Evolutionary conservation across 352 stramenopile genomes (phyloP).

Genomic region (Phytophthora crassamura): DNA sequence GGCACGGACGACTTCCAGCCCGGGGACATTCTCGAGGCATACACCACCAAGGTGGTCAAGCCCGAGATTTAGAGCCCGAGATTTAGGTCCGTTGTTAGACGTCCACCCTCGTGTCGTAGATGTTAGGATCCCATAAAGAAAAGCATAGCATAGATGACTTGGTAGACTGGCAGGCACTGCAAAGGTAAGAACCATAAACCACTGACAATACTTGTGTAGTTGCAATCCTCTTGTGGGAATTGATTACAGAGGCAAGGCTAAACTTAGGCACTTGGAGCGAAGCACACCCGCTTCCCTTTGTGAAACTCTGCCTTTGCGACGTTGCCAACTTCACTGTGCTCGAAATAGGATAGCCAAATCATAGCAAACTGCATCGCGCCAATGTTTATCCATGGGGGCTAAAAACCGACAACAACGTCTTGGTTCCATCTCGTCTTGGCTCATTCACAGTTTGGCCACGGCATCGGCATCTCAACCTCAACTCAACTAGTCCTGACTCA

Average conservation of each 20-base stretch:
- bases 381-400: not conserved
- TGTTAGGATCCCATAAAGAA: slow-evolving; percentile 22
- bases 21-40: slow-evolving; percentile 96
- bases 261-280: too few species aligned
- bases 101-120: slow-evolving; percentile 16
- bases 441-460: slow-evolving; percentile 28
- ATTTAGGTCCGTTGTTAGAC: slow-evolving; percentile 5
- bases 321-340: not conserved
- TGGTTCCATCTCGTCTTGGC: not conserved
- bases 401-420: slow-evolving; percentile 20
- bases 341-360: not conserved
- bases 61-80: slow-evolving; percentile 64
- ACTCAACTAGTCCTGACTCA: not conserved
- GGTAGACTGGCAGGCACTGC: slow-evolving; percentile 5
- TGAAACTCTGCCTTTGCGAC: not conserved
- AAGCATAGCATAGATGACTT: slow-evolving; percentile 23
- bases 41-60: slow-evolving; percentile 78
- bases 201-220: slow-evolving; percentile 11
- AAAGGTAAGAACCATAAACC: slow-evolving; percentile 29
- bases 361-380: not conserved
- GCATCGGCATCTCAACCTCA: not conserved
- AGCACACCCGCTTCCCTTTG: too few species aligned
- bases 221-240: not conserved
- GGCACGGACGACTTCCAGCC: slow-evolving; percentile 93
- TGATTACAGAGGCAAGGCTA: too few species aligned